Evolutionary conservation across 306 rosid genomes (phyloP).

Genomic region (Lathyrus oleraceus): DNA sequence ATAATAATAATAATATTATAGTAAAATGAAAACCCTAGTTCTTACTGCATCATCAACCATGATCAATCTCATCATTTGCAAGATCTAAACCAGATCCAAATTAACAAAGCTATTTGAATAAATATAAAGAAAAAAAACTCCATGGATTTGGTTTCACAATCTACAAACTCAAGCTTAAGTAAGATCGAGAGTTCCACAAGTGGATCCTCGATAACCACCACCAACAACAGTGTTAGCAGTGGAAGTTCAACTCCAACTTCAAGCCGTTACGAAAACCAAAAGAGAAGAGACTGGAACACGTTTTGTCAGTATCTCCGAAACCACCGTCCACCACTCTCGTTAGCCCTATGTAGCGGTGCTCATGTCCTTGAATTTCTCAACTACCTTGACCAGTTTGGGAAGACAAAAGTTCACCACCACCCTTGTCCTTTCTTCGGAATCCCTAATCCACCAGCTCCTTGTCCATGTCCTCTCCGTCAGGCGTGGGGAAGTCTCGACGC

Average conservation of each 20-base stretch:
- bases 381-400: slow-evolving; percentile 90
- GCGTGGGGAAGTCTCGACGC: slow-evolving; percentile 99
- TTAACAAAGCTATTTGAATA: neutral
- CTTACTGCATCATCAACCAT: neutral
- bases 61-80: neutral
- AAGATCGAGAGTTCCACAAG: slow-evolving; percentile 3
- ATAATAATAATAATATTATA: neutral
- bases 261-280: slow-evolving; percentile 97
- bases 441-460: slow-evolving; percentile 87
- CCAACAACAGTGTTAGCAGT: too few relatives aligned
- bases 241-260: slow-evolving; percentile 36
- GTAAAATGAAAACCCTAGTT: slow-evolving; percentile 41
- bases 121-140: neutral
- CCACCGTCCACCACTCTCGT: slow-evolving; percentile 79
- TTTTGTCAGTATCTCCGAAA: slow-evolving; percentile 86
- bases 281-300: slow-evolving; percentile 94
- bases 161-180: slow-evolving; percentile 30
- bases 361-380: slow-evolving; percentile 90
- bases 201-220: slow-evolving; percentile 10
- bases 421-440: slow-evolving; percentile 88
- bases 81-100: slow-evolving; percentile 38
- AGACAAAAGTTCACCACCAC: slow-evolving; percentile 86
- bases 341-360: slow-evolving; percentile 69
- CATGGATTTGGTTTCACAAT: slow-evolving; percentile 63
- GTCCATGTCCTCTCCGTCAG: slow-evolving; percentile 93